Evolutionary conservation across 2,329 filamentous ascomycete species (phyloP), one percentile per base, ranked within the genome.

Genomic region (Diaporthe eres): DNA sequence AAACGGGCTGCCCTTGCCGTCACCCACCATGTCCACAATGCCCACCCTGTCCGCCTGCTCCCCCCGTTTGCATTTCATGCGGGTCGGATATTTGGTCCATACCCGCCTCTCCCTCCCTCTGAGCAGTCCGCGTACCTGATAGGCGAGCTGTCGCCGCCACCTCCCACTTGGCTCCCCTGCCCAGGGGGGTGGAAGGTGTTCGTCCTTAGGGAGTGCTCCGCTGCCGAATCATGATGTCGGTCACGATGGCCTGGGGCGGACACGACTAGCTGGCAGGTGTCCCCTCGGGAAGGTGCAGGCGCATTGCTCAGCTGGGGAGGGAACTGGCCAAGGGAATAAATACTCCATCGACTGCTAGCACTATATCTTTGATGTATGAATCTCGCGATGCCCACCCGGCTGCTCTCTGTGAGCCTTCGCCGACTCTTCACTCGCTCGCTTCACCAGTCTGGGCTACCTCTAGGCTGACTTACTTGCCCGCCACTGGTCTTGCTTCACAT

Each of bases 261-360:
- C 60, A 47, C 42, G 71, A 68, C 60, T 53, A 49, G n/a, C n/a
- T 61, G 57, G 71, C 74, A 47, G 60, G 65, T 71, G 75, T 51
- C 34, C 47, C 7, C 12, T n/a, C 57, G 49, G 19, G 34, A 51
- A 47, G 37, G 44, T 65, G 47, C 71, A 73, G 58, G 58, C 47
- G 49, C 34, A 42, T 15, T 34, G 47, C 71, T 73, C 71, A 73
- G 58, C 71, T 73, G 71, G 17, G 9, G 44, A 19, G 49, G 37
- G 58, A n/a, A 10, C 57, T 47, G 70, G 34, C 15, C 13, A 25
- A 28, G 47, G 22, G 15, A 55, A 34, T 37, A 25, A 51, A 55
- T 55, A 42, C 7, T 39, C 13, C 25, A 28, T 37, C 13, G 25
- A 39, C 55, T 13, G 7, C 57, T 60, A 55, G 15, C 15, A 17